These are phyloP conservation scores for Chlamydomonas reinhardtii DNA, from an alignment of 163 green algal species.

Conservation along the genomic window DNA sequence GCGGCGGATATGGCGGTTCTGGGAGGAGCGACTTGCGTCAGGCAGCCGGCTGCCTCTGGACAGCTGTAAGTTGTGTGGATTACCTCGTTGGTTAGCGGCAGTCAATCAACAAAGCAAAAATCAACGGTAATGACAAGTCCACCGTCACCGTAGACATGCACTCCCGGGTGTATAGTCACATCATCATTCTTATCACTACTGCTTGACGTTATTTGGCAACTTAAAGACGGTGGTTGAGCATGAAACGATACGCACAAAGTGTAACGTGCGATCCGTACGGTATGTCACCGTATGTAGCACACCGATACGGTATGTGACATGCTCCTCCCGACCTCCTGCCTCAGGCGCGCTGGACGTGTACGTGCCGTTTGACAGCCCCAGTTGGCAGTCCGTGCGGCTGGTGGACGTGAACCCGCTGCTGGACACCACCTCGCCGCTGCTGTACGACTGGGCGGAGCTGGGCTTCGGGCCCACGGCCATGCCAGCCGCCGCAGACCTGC, in stretches of 20 bases:
- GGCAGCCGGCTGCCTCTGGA: conserved; percentile 30
- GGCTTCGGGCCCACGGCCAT: conserved; percentile 19
- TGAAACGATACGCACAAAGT: not conserved
- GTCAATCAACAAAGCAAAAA: too few relatives aligned
- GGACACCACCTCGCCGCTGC: conserved; percentile 84
- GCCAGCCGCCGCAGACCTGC: not conserved
- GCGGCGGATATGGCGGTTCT: conserved; percentile 32
- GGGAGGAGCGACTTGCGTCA: not conserved
- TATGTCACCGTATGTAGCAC: too few relatives aligned
- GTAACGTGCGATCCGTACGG: not conserved
- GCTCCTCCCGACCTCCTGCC: too few relatives aligned
- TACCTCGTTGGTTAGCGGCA: too few relatives aligned
- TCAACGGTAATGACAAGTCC: too few relatives aligned
- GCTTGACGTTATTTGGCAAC: too few relatives aligned
- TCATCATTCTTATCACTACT: too few relatives aligned
- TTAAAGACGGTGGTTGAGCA: too few relatives aligned
- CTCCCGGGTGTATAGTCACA: too few relatives aligned
- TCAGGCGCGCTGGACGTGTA: conserved; percentile 90
- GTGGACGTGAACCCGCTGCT: conserved; percentile 94
- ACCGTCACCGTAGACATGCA: too few relatives aligned
- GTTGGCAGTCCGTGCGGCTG: conserved; percentile 71
- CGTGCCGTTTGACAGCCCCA: conserved; percentile 62
- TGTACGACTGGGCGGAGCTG: conserved; percentile 95
- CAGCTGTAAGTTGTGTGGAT: conserved; percentile 58
- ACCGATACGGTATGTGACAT: not conserved